These are phyloP conservation scores for Hymenoscyphus repandus DNA, from an alignment of 2,329 filamentous ascomycete genomes.

Conservation along the genomic window DNA sequence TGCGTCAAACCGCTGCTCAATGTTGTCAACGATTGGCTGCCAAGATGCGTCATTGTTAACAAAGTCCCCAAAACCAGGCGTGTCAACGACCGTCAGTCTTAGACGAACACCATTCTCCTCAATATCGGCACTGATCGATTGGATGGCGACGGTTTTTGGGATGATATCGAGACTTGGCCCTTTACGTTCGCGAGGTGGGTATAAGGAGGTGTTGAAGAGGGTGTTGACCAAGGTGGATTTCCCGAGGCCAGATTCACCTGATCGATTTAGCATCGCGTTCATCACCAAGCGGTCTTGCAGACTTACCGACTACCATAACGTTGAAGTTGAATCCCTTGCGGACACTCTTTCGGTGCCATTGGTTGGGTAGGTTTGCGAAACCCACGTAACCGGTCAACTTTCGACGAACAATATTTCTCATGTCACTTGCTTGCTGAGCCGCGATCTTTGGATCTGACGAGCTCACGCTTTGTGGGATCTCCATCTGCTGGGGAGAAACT, in stretches of 20 bases:
- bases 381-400: conserved; percentile 98
- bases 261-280: conserved; percentile 15
- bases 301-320: conserved; percentile 99
- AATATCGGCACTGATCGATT: conserved; percentile 93
- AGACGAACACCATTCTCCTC: conserved; percentile 98
- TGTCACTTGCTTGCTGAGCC: conserved; percentile 33
- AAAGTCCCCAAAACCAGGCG: conserved; percentile 96
- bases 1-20: conserved; percentile 97
- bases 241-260: conserved; percentile 97
- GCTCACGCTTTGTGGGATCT: conserved; percentile 32
- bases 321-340: conserved; percentile 99
- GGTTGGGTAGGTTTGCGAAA: conserved; percentile 97
- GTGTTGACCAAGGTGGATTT: conserved; percentile 99
- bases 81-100: conserved; percentile 93
- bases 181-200: conserved; percentile 98
- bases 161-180: conserved; percentile 96
- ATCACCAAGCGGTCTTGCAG: not conserved
- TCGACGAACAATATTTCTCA: conserved; percentile 85
- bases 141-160: conserved; percentile 93
- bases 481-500: conserved; percentile 20
- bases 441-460: conserved; percentile 32
- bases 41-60: conserved; percentile 99
- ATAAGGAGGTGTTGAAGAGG: conserved; percentile 98
- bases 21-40: conserved; percentile 98
- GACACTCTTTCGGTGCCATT: conserved; percentile 99